Conservation (phyloP, 371 early-diverging fungal genomes). For the Apophysomyces trapeziformis region DNA sequence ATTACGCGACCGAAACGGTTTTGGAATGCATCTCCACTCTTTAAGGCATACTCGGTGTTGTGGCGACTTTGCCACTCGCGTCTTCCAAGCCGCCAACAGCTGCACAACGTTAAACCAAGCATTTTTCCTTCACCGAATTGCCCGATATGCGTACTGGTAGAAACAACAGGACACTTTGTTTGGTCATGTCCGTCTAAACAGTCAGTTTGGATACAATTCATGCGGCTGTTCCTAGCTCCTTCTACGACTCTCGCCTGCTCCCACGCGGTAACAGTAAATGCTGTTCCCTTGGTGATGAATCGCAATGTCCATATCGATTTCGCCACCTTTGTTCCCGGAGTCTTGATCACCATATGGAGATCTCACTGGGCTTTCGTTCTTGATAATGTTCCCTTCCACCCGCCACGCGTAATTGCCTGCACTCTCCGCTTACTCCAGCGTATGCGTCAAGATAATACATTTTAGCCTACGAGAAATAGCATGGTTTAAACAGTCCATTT, state of each 20-base stretch:
- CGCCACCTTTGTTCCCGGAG: neutral
- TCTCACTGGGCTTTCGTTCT: neutral
- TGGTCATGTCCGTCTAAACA: neutral
- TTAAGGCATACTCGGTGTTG: neutral
- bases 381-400: neutral
- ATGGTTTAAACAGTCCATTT: no score
- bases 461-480: no score
- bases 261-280: neutral
- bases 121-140: slow-evolving; percentile 5
- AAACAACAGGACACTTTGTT: neutral
- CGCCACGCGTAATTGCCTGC: neutral
- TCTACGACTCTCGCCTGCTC: neutral
- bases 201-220: neutral
- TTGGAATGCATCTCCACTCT: neutral
- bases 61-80: neutral
- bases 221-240: neutral
- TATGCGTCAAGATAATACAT: neutral
- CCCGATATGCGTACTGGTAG: neutral
- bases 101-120: neutral
- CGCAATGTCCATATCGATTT: neutral
- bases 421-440: neutral
- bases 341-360: neutral
- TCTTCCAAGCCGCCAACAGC: neutral
- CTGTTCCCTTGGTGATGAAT: neutral
- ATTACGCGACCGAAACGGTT: neutral